These are phyloP conservation scores for Blastocystis sp. DNA, from an alignment of 352 stramenopile species.

Conservation along the genomic window DNA sequence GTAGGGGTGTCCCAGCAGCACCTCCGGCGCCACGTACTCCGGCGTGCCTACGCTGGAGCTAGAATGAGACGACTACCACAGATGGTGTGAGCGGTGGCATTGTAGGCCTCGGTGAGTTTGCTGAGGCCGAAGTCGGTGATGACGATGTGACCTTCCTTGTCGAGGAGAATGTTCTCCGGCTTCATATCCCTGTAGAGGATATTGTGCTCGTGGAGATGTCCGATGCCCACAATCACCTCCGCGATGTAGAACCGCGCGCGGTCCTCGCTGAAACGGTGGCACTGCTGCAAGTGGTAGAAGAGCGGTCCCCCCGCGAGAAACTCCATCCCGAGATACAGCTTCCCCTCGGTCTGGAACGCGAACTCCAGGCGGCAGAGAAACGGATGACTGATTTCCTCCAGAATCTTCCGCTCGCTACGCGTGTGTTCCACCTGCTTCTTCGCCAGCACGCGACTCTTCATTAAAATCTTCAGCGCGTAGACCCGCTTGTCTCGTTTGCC, in stretches of 20 bases:
- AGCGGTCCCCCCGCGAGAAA: slow-evolving; percentile 92
- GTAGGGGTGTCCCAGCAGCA: slow-evolving; percentile 65
- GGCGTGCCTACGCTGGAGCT: slow-evolving; percentile 76
- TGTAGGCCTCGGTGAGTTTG: slow-evolving; percentile 78
- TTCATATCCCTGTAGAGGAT: slow-evolving; percentile 91
- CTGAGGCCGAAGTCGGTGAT: slow-evolving; percentile 81
- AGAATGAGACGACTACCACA: slow-evolving; percentile 65
- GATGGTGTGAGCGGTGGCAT: slow-evolving; percentile 68
- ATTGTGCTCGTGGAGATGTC: slow-evolving; percentile 79
- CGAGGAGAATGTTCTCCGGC: slow-evolving; percentile 83
- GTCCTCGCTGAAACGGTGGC: slow-evolving; percentile 78
- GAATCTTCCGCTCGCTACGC: slow-evolving; percentile 83
- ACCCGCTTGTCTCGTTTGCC: slow-evolving; percentile 72
- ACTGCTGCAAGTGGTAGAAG: slow-evolving; percentile 85
- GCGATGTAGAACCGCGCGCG: slow-evolving; percentile 82
- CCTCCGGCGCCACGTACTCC: slow-evolving; percentile 80
- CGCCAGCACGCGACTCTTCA: slow-evolving; percentile 79
- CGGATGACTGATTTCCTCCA: slow-evolving; percentile 84
- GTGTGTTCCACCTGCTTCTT: slow-evolving; percentile 88
- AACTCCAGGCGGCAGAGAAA: slow-evolving; percentile 94
- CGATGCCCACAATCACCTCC: slow-evolving; percentile 81
- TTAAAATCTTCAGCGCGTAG: slow-evolving; percentile 80
- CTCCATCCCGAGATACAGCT: slow-evolving; percentile 93
- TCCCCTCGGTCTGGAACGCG: slow-evolving; percentile 87
- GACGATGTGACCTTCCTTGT: slow-evolving; percentile 78